A percentile compares a stretch with the other conserved stretches of the same genome.
Evolutionary conservation across 192 early-diverging fungal species (phyloP).

Genomic region (Dissophora ornata): DNA sequence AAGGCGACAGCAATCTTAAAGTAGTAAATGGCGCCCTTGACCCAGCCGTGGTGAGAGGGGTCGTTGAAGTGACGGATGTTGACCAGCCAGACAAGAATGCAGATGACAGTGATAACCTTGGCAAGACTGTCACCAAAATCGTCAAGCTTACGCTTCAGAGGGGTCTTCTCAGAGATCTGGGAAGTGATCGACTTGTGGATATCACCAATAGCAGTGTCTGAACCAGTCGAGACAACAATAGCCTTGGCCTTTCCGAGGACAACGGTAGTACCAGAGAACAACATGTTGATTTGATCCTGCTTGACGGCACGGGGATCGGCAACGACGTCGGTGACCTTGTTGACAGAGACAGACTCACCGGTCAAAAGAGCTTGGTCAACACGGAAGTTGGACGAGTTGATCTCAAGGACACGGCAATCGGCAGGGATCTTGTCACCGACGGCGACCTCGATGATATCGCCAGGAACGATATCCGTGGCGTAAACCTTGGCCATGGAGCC

Average conservation of each 20-base stretch:
- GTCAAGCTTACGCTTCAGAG: conserved; percentile 94
- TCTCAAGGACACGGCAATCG: conserved; percentile 86
- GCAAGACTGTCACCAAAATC: conserved; percentile 94
- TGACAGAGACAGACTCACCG: conserved; percentile 93
- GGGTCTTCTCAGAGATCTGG: conserved; percentile 92
- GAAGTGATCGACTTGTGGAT: conserved; percentile 90
- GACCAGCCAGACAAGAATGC: conserved; percentile 97
- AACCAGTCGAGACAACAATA: conserved; percentile 90
- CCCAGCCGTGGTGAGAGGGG: conserved; percentile 87
- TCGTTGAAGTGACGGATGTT: conserved; percentile 98
- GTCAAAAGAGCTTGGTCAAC: conserved; percentile 96
- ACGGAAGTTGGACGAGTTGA: conserved; percentile 88
- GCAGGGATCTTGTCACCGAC: conserved; percentile 98
- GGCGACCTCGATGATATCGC: conserved; percentile 92
- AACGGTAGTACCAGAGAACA: conserved; percentile 97
- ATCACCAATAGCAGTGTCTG: conserved; percentile 91
- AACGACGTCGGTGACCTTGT: conserved; percentile 77
- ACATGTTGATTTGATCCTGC: conserved; percentile 97
- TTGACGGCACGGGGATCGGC: conserved; percentile 81
- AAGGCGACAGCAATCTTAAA: conserved; percentile 99
- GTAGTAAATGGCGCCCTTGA: conserved; percentile 97
- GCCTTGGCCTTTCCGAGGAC: conserved; percentile 90
- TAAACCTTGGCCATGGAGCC: conserved; percentile 74
- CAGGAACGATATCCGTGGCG: conserved; percentile 90
- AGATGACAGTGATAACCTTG: conserved; percentile 86